A percentile compares a stretch with the other conserved stretches of the same genome.
phyloP scores from a whole-genome alignment of 2,329 filamentous ascomycete species.

The Claviceps pusilla region DNA sequence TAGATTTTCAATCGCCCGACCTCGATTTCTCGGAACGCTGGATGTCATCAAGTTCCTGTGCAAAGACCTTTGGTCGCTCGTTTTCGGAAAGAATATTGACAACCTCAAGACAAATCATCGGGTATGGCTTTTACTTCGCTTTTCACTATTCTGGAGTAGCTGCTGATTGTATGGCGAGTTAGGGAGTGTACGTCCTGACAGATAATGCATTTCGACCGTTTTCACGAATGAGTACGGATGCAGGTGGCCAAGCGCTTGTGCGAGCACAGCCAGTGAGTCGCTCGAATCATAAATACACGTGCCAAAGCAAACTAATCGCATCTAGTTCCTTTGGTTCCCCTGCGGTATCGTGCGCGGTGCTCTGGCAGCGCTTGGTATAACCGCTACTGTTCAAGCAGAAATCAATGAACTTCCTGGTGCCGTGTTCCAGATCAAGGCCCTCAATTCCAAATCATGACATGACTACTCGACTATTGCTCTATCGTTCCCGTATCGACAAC shows the following conservation, averaged over 20 bases:
- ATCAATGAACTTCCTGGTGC: slow-evolving; percentile 73
- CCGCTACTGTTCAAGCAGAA: slow-evolving; percentile 82
- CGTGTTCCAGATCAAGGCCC: slow-evolving; percentile 90
- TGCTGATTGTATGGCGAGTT: background rate
- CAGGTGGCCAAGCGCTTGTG: slow-evolving; percentile 54
- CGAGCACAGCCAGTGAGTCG: slow-evolving; percentile 62
- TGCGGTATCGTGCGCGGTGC: slow-evolving; percentile 85
- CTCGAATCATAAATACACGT: slow-evolving; percentile 1
- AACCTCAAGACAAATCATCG: slow-evolving; percentile 97
- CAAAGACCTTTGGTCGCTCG: slow-evolving; percentile 91
- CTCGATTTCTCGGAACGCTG: slow-evolving; percentile 79
- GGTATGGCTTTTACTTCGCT: slow-evolving; percentile 27
- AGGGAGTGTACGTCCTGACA: slow-evolving; percentile 91
- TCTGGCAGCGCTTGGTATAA: slow-evolving; percentile 81
- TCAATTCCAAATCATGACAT: slow-evolving; percentile 46
- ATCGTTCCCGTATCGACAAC: background rate
- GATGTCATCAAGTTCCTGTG: slow-evolving; percentile 97
- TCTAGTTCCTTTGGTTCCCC: slow-evolving; percentile 83
- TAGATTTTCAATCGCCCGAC: slow-evolving; percentile 68
- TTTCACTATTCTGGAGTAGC: background rate
- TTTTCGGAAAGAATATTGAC: slow-evolving; percentile 95
- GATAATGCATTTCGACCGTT: slow-evolving; percentile 86
- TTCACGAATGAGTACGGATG: slow-evolving; percentile 73
- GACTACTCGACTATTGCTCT: slow-evolving; percentile 3
- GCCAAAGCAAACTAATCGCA: background rate